Percentiles rank a stretch among this genome's conserved stretches.
Conservation (phyloP, 2,329 filamentous ascomycete genomes). For the Chrysosporium queenslandicum region DNA sequence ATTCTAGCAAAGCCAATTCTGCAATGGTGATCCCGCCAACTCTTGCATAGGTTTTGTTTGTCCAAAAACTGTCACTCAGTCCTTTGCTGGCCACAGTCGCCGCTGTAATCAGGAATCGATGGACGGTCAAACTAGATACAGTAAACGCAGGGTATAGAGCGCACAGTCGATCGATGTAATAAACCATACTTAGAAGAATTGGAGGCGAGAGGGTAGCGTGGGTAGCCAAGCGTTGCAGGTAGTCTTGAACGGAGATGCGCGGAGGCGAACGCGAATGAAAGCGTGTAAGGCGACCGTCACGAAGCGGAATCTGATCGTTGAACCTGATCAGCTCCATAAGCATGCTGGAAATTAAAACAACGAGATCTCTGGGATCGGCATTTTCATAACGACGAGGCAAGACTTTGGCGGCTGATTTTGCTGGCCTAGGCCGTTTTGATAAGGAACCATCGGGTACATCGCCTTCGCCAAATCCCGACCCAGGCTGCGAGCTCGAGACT, state of each 20-base stretch:
- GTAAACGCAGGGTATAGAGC: slow-evolving; percentile 88
- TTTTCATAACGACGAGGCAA: slow-evolving; percentile 64
- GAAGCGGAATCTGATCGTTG: slow-evolving; percentile 78
- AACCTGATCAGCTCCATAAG: slow-evolving; percentile 86
- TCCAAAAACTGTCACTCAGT: slow-evolving; percentile 94
- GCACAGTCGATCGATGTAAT: slow-evolving; percentile 93
- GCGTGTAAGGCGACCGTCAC: slow-evolving; percentile 75
- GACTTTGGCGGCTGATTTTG: slow-evolving; percentile 41
- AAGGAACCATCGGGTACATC: slow-evolving; percentile 22
- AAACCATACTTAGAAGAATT: slow-evolving; percentile 95
- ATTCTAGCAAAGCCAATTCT: slow-evolving; percentile 80
- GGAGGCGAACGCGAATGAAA: slow-evolving; percentile 89
- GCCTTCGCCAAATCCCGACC: slow-evolving; percentile 20
- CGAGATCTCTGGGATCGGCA: slow-evolving; percentile 75
- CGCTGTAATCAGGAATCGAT: slow-evolving; percentile 91
- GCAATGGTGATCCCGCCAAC: slow-evolving; percentile 86
- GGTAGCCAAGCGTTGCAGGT: slow-evolving; percentile 81
- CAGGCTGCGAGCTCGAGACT: slow-evolving; percentile 24
- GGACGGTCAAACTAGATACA: slow-evolving; percentile 90
- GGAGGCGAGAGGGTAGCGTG: slow-evolving; percentile 90
- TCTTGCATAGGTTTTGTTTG: slow-evolving; percentile 88
- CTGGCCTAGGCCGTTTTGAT: slow-evolving; percentile 40
- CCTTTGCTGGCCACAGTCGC: slow-evolving; percentile 94
- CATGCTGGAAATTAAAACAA: slow-evolving; percentile 88
- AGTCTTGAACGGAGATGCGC: slow-evolving; percentile 88